phyloP scores from a whole-genome alignment of 2,329 filamentous ascomycete genomes.

The Alternaria tenuissima region DNA sequence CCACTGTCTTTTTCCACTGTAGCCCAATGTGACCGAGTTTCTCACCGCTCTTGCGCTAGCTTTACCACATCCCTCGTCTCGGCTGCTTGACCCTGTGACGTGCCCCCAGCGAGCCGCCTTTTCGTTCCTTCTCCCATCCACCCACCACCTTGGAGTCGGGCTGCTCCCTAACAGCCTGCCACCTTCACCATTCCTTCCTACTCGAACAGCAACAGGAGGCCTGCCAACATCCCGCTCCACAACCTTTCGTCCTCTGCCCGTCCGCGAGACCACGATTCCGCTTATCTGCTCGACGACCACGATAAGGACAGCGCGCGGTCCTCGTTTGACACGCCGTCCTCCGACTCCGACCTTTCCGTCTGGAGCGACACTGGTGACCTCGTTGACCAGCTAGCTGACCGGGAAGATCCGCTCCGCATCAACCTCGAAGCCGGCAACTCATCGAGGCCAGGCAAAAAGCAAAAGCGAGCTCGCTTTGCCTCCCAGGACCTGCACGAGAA shows the following conservation, averaged over 20 bases:
- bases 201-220: constrained; percentile 68
- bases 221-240: constrained; percentile 88
- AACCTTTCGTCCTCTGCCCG: constrained; percentile 65
- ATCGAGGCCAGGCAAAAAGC: constrained; percentile 51
- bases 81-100: constrained; percentile 43
- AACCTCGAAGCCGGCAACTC: constrained; percentile 72
- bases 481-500: constrained; percentile 56
- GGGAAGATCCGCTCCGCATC: constrained; percentile 80
- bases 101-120: constrained; percentile 34
- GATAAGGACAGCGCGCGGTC: constrained; percentile 62
- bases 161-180: constrained; percentile 67
- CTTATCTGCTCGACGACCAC: constrained; percentile 54
- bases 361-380: constrained; percentile 97
- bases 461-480: constrained; percentile 76
- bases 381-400: constrained; percentile 85
- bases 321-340: constrained; percentile 64
- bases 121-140: constrained; percentile 34
- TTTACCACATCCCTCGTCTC: constrained; percentile 26
- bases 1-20: constrained; percentile 28
- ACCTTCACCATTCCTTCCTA: constrained; percentile 83
- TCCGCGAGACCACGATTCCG: constrained; percentile 50
- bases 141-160: constrained; percentile 43
- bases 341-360: constrained; percentile 74
- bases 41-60: constrained; percentile 42
- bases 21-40: constrained; percentile 45